Base-by-base conservation (phyloP, 2,329 filamentous ascomycete genomes). In the Endocalyx cinctus region DNA sequence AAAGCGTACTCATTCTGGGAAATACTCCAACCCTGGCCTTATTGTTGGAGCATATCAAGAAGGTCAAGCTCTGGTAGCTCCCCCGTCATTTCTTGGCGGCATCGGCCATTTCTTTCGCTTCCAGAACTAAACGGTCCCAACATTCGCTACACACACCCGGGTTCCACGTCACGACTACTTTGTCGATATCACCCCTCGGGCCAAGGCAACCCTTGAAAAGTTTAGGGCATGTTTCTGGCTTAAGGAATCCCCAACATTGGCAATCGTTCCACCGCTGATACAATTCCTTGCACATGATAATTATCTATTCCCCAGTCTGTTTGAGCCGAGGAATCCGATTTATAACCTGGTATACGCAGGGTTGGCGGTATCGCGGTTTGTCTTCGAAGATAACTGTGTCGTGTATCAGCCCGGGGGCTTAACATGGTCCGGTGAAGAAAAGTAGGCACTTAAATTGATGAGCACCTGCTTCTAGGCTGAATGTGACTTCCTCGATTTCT, bases 91-190 rank as follows among this genome's bases (percentile, higher is more conserved):
- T 40, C 42, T 27, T 50, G n/a, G n/a, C 41, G 10, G 42, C 45
- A 16, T 55, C 45, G 1, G 50, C 51, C 49, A 52, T 50, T 38
- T 58, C 55, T 13, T 45, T 47, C 15, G 54, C 54, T 43, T 57
- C 53, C 22, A 45, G 38, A 32, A 57, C 18, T 13, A 55, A 46
- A 16, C 55, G 47, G 18, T 57, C 52, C 53, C 52, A 57, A 38
- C 55, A 58, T 34, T 56, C 53, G 15, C 46, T 51, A 25, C 55
- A 58, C 52, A 56, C 54, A 16, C 54, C 53, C 3, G 55, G 49
- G 23, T 58, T 57, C 53, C 54, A 56, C 31, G 46, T 45, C 10
- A 52, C 32, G 12, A 58, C 48, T 28, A 39, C 43, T 42, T 58
- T 58, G 39, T 58, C 54, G 31, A 48, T 34, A n/a, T 57, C 49